Percentiles rank a stretch among this genome's conserved stretches.
These are phyloP conservation scores for Kazachstania sp. DNA, from an alignment of 1,139 yeast species.

Conservation along the genomic window DNA sequence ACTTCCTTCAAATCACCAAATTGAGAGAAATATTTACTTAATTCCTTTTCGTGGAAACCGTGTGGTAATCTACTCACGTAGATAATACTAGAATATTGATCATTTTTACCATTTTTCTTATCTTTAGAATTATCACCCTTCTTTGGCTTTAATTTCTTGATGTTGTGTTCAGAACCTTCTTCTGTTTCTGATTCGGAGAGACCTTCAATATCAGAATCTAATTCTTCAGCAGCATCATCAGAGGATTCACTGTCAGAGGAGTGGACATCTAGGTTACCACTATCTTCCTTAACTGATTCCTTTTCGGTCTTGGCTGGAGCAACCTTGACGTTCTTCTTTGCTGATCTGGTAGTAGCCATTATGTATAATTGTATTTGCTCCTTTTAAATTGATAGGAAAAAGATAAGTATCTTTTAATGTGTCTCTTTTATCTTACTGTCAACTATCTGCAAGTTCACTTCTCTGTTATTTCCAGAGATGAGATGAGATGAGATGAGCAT, in stretches of 20 bases:
- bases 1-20: slow-evolving; percentile 77
- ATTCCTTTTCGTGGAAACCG: slow-evolving; percentile 80
- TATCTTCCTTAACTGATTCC: not conserved
- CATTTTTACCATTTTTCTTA: slow-evolving; percentile 15
- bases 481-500: slow-evolving; percentile 8
- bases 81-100: slow-evolving; percentile 48
- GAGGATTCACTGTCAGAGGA: slow-evolving; percentile 9
- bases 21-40: slow-evolving; percentile 69
- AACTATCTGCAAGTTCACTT: not conserved
- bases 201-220: slow-evolving; percentile 30
- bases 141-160: slow-evolving; percentile 25
- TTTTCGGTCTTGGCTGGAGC: slow-evolving; percentile 4
- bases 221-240: slow-evolving; percentile 21
- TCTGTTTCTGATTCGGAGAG: slow-evolving; percentile 30
- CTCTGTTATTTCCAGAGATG: slow-evolving; percentile 3
- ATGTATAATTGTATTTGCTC: not conserved
- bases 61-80: slow-evolving; percentile 90
- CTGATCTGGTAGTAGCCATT: slow-evolving; percentile 7
- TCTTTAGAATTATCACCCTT: slow-evolving; percentile 12
- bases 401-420: not conserved
- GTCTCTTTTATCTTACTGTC: not conserved
- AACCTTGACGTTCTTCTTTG: slow-evolving; percentile 3
- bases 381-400: not conserved
- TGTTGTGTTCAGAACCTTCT: slow-evolving; percentile 19
- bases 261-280: slow-evolving; percentile 4